Base-by-base conservation (phyloP, 2,329 filamentous ascomycete genomes). In the Beauveria medogensis region DNA sequence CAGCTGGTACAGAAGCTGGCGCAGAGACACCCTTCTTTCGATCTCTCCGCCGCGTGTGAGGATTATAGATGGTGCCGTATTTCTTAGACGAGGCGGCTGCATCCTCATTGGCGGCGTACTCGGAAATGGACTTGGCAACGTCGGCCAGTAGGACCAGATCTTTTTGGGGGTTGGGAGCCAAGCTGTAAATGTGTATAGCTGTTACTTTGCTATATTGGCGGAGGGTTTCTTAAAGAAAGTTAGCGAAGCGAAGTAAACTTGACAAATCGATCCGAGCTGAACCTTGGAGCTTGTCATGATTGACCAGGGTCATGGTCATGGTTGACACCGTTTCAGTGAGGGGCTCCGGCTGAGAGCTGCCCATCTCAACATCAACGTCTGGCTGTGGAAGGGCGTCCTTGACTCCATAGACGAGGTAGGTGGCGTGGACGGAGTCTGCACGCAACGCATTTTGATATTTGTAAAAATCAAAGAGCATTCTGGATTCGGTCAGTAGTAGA, bases 401-500 rank as follows among this genome's bases (percentile, higher is more conserved):
- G 24, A 78, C 82, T 44, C 93, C 94, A 55, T 87, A 89, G 51
- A 99, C 71, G 54, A 97, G 78, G 74, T 97, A 99, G n/a, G 92
- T 97, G 50, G 93, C 94, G 75, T 95, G 85, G n/a, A 97, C 79
- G 28, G 85, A 87, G 24, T 85, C 82, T 0, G 89, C 81, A 63
- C 86, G 88, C 72, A 88, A 90, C 59, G 78, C 80, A 73, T 92
- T 96, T 71, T 96, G 89, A 61, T 80, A 83, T 64, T 82, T 80
- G 72, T 97, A 85, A 67, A 96, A 97, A 37, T 96, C 90, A 74
- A 85, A 95, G 18, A 92, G 84, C 83, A 94, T 95, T 72, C 88
- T 96, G 57, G 1, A 18, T 18, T 5, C 5, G 5, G 37, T 20
- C n/a, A 59, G 40, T 41, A 59, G 6, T 34, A 90, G 92, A 69